phyloP scores from a whole-genome alignment of 2,329 filamentous ascomycete genomes.

The Cordyceps tenuipes region DNA sequence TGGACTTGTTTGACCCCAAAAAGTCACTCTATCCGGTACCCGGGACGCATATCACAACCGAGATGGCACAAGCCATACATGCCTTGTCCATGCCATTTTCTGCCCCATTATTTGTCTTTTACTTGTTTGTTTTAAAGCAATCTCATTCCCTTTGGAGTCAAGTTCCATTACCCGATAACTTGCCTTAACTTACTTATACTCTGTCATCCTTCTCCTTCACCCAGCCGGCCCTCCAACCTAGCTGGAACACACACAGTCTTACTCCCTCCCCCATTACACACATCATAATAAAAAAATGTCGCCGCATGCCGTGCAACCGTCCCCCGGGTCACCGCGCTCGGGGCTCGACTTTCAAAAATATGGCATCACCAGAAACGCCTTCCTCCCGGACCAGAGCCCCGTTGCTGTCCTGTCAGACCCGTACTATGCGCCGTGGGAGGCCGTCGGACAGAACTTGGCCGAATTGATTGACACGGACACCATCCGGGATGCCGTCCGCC shows the following conservation, averaged over 20 bases:
- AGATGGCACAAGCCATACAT: background rate
- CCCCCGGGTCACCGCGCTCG: constrained; percentile 14
- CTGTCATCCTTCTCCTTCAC: background rate
- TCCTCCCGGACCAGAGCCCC: constrained; percentile 66
- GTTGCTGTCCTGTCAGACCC: constrained; percentile 54
- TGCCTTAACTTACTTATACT: background rate
- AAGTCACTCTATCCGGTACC: background rate
- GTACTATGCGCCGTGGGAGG: constrained; percentile 78
- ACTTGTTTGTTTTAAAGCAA: background rate
- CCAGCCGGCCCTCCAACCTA: background rate
- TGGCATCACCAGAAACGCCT: constrained; percentile 52
- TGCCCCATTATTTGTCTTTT: background rate
- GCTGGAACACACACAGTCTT: background rate
- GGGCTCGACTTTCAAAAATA: constrained; percentile 27
- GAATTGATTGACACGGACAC: constrained; percentile 54
- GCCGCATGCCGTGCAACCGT: constrained; percentile 30
- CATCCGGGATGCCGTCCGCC: constrained; percentile 54
- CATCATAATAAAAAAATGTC: constrained; percentile 25
- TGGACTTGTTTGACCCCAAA: background rate
- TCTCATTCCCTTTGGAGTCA: background rate
- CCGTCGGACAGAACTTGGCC: constrained; percentile 59
- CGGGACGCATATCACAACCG: background rate
- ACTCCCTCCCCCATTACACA: background rate
- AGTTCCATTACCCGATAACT: too few relatives aligned
- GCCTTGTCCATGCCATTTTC: background rate